These are phyloP conservation scores for Salix dunnii DNA, from an alignment of 345 rosid species.

Conservation along the genomic window DNA sequence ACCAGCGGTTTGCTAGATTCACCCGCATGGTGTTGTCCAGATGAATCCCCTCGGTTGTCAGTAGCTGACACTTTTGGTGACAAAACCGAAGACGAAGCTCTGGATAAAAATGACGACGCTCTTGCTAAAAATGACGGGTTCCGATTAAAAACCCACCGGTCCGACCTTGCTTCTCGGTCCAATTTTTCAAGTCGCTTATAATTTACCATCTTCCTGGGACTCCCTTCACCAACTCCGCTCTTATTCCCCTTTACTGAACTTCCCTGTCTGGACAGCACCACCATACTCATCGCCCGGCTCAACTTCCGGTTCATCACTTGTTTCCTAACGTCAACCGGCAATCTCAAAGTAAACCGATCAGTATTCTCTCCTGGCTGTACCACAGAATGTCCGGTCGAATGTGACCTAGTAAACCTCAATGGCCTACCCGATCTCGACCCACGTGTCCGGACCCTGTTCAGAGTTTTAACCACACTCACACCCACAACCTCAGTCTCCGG, in stretches of 20 bases:
- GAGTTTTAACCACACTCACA: background rate
- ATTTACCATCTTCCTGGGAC: conserved; percentile 30
- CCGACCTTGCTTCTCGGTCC: conserved; percentile 34
- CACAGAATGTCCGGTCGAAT: conserved; percentile 87
- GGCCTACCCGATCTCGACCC: conserved; percentile 40
- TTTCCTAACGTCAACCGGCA: conserved; percentile 74
- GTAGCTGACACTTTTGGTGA: conserved; percentile 43
- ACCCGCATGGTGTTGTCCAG: conserved; percentile 15
- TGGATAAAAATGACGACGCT: conserved; percentile 40
- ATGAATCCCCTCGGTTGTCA: conserved; percentile 33
- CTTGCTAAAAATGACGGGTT: conserved; percentile 49
- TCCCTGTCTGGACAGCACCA: conserved; percentile 46
- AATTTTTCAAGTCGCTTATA: conserved; percentile 28
- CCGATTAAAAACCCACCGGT: conserved; percentile 48
- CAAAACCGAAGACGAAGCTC: conserved; percentile 23
- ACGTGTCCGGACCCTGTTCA: conserved; percentile 53
- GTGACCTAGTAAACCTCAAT: conserved; percentile 57
- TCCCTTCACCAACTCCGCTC: conserved; percentile 33
- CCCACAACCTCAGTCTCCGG: conserved; percentile 23
- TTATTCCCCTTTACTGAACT: conserved; percentile 50
- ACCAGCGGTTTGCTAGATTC: conserved; percentile 52
- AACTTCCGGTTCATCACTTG: conserved; percentile 55
- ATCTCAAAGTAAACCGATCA: conserved; percentile 69
- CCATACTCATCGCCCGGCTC: conserved; percentile 62
- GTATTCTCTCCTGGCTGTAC: conserved; percentile 80